phyloP scores from a whole-genome alignment of 2,329 filamentous ascomycete species.

The Colletotrichum simmondsii region DNA sequence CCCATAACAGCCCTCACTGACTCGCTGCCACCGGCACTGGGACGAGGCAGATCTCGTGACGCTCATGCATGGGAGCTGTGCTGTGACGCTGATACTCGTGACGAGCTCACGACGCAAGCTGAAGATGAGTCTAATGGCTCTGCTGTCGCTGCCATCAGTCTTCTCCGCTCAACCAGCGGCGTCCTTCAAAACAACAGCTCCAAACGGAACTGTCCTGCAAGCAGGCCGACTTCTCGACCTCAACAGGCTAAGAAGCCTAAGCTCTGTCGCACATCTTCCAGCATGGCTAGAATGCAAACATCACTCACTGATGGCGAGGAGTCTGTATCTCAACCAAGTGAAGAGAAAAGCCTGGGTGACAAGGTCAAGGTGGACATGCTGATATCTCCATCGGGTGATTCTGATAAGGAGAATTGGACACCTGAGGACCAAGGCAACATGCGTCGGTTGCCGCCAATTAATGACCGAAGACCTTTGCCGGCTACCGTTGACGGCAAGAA shows the following conservation, averaged over 20 bases:
- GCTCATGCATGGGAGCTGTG: slow-evolving; percentile 92
- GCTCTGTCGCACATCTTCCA: slow-evolving; percentile 70
- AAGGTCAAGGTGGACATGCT: slow-evolving; percentile 54
- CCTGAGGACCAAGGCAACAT: slow-evolving; percentile 61
- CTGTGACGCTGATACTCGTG: slow-evolving; percentile 82
- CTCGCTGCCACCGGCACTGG: slow-evolving; percentile 64
- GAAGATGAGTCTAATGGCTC: slow-evolving; percentile 84
- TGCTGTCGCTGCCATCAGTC: slow-evolving; percentile 82
- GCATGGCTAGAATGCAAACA: slow-evolving; percentile 69
- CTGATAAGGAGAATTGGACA: slow-evolving; percentile 94
- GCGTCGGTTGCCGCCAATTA: slow-evolving; percentile 39
- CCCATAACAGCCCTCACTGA: slow-evolving; percentile 64
- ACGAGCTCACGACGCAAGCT: slow-evolving; percentile 82
- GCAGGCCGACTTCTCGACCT: slow-evolving; percentile 37
- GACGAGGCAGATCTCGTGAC: slow-evolving; percentile 83
- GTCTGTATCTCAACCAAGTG: neutral
- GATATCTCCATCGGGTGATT: slow-evolving; percentile 65
- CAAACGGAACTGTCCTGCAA: slow-evolving; percentile 70
- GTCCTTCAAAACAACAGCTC: slow-evolving; percentile 65
- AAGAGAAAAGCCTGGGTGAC: slow-evolving; percentile 35
- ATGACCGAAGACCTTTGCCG: slow-evolving; percentile 49
- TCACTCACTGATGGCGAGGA: slow-evolving; percentile 3
- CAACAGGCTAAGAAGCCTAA: slow-evolving; percentile 70
- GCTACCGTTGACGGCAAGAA: slow-evolving; percentile 41
- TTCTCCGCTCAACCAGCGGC: slow-evolving; percentile 76